Base-by-base conservation (phyloP, 345 rosid species). In the Eutrema yunnanense region DNA sequence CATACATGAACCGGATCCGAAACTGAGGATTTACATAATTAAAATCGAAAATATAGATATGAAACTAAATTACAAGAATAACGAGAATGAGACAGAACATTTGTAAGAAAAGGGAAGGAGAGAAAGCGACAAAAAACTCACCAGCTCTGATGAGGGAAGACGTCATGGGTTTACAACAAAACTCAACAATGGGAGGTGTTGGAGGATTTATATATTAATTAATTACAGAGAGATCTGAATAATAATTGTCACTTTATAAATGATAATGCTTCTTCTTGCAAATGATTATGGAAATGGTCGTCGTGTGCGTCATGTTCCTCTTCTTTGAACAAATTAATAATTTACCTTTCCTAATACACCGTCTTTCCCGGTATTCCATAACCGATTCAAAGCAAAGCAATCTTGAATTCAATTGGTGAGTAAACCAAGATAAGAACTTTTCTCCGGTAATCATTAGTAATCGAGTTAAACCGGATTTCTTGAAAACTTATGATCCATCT, bases 281-380 rank as follows among this genome's bases (percentile, higher is more conserved):
- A 19, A 19, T 41, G 33, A 43, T 38, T 22, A 58, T 32, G 67
- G 57, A 43, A 75, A 43, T 52, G 40, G 74, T 76, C 59, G 74
- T 73, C 58, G 74, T 69, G 79, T 68, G 69, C 74, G 74, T 69
- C 74, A 53, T 69, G 22, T 61, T 69, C 44, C 53, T 56, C 73
- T 43, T 69, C 58, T 33, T 46, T 32, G 6, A 46, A 5, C 27
- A 0, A 4, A 30, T 62, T 73, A 37, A 46, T 55, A 19, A 19
- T 19, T 19, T 14, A 44, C 26, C 27, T 30, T 30, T 61, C 6
- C 8, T 38, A 27, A 34, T 69, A 36, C 66, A 22, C 55, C 56
- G 76, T 2, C 59, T 42, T 53, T 62, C 54, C 61, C 62, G 33
- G 54, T 72, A 0, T 62, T 32, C 2, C 22, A 54, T 63, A 62